Evolutionary conservation across 1,284 basidiomycete species (phyloP), one percentile per base, ranked within the genome.

Genomic region (Meira miltonrushii): DNA sequence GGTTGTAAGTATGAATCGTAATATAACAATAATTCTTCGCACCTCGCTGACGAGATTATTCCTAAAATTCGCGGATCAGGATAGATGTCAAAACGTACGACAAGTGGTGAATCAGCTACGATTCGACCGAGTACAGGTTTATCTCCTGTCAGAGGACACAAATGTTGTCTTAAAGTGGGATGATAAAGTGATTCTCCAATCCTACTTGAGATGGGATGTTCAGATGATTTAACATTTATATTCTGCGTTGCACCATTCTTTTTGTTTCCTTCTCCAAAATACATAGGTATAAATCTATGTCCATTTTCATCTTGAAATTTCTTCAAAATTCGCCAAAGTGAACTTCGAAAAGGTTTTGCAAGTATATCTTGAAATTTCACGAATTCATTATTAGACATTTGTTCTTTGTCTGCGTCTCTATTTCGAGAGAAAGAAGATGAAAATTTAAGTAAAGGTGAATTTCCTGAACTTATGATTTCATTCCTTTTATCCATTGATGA

Each of bases 201-300:
- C 19, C 19, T 19, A 15, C 15, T 15, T 19, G 40, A 43, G 9
- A 25, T 19, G 37, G 21, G 6, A 19, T 50, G 5, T 15, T n/a
- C n/a, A 15, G 28, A 33, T 33, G 28, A 33, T 33, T 33, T 8
- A 33, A 33, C 43, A 25, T 44, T 25, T 17, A 44, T 17, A 44
- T 9, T 44, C 9, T 44, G 17, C 17, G 17, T 23, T 40, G 51
- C 23, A 6, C 11, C 19, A 12, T 23, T 23, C n/a, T 10, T 23
- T n/a, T 15, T n/a, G 11, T 50, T 23, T 13, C 19, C 51, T 12
- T 39, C 28, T n/a, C 51, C 51, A 39, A 28, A 53, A 17, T 17
- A 38, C 12, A 54, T 39, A 48, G 43, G 40, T 19, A 17, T 54
- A 38, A 40, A 54, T 17, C 33, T 54, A 19, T 28, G 40, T 11